Evolutionary conservation across 1,139 yeast species (phyloP).

Genomic region (Lipomyces yarrowii): DNA sequence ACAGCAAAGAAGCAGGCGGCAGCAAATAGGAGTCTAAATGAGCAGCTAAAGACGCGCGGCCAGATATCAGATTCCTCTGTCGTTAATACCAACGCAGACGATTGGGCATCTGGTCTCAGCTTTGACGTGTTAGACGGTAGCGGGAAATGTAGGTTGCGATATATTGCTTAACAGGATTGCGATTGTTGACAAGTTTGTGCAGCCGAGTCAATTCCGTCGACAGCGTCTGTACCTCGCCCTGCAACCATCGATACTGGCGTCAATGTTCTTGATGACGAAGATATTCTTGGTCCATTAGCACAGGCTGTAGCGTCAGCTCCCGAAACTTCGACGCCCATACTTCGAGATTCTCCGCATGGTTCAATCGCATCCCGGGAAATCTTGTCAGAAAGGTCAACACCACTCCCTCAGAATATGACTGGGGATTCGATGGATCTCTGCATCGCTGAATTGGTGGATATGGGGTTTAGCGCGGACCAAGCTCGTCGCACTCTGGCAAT

Average conservation of each 20-base stretch:
- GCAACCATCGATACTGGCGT: background rate
- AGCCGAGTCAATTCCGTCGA: background rate
- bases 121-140: conserved; percentile 31
- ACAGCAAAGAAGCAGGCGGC: conserved; percentile 27
- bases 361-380: background rate
- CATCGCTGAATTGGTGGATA: conserved; percentile 72
- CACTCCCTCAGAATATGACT: background rate
- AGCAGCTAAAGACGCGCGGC: conserved; percentile 32
- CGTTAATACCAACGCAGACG: conserved; percentile 4
- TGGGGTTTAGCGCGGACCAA: conserved; percentile 70
- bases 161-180: background rate
- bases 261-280: conserved; percentile 22
- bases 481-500: conserved; percentile 62
- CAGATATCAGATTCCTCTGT: conserved; percentile 4
- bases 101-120: conserved; percentile 25
- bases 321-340: background rate
- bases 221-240: background rate
- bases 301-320: conserved; percentile 9
- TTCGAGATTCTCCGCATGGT: background rate
- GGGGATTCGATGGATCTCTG: conserved; percentile 46
- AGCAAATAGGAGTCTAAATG: conserved; percentile 35
- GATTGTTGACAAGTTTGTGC: background rate
- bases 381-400: background rate
- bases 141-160: background rate
- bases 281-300: conserved; percentile 27